Conservation (phyloP, 1,284 basidiomycete genomes). For the Boletus semigastroideus region DNA sequence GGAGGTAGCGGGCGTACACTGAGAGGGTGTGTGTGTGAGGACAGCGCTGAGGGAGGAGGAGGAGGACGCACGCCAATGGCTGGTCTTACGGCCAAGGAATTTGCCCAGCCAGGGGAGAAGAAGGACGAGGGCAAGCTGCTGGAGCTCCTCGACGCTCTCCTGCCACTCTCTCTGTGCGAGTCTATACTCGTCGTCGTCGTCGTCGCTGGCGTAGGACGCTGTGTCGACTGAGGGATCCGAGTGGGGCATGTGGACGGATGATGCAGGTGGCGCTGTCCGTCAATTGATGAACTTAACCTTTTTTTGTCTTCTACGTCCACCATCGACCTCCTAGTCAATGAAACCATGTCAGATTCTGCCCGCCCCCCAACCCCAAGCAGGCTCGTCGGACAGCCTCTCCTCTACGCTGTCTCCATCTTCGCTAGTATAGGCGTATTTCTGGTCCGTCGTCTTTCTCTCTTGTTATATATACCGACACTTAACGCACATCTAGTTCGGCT, state of each 20-base stretch:
- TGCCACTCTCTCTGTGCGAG: slow-evolving; percentile 91
- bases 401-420: slow-evolving; percentile 83
- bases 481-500: slow-evolving; percentile 69
- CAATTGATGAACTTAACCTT: neutral
- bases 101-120: slow-evolving; percentile 86
- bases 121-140: slow-evolving; percentile 77
- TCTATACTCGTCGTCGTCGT: slow-evolving; percentile 68
- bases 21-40: slow-evolving; percentile 18
- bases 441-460: slow-evolving; percentile 48
- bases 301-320: slow-evolving; percentile 15
- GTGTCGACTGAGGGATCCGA: slow-evolving; percentile 49
- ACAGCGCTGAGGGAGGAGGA: slow-evolving; percentile 2
- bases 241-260: slow-evolving; percentile 33
- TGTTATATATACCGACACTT: neutral
- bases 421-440: slow-evolving; percentile 88
- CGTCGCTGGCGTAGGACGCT: slow-evolving; percentile 44
- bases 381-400: slow-evolving; percentile 78
- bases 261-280: slow-evolving; percentile 5
- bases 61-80: slow-evolving; percentile 72
- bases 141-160: slow-evolving; percentile 82
- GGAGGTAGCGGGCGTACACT: slow-evolving; percentile 75
- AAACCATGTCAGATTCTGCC: slow-evolving; percentile 43
- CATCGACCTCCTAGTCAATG: slow-evolving; percentile 34
- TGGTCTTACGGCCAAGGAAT: slow-evolving; percentile 84
- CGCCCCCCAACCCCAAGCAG: slow-evolving; percentile 40